Evolutionary conservation across 768 basidiomycete genomes (phyloP), one percentile per base, ranked within the genome.

Genomic region (Boletus sp.): DNA sequence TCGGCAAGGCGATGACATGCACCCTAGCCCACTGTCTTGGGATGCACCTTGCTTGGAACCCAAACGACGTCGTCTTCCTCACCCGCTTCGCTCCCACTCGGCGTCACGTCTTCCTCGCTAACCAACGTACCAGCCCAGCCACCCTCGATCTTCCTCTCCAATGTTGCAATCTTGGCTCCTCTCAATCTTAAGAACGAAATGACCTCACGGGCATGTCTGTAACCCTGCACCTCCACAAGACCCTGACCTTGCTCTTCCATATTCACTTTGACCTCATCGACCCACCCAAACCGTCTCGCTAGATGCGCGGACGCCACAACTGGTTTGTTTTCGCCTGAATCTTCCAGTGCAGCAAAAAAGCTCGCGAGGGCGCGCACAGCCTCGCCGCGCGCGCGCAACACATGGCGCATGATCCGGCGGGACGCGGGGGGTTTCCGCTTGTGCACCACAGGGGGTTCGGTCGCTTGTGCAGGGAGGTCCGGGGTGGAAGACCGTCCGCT

Each of bases 351-450:
- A 34, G 82, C 79, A 54, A 96, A 83, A 67, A 91, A 86, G 48
- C 73, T 72, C 17, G 86, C 85, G 17, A 98, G 80, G 7, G 85
- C 83, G 55, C 84, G 83, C 34, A 86, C 81, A 15, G 93, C 93
- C 67, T 93, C 85, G 5, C 85, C 80, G n/a, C 95, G 86, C 25
- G 89, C 87, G 17, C 90, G 81, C 48, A 98, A 76, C 53, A 97
- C 89, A 71, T 97, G 92, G 19, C 91, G 88, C 62, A 98, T 85
- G 54, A 97, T 83, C 42, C 85, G 82, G 42, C 91, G 84, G 9
- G 91, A 87, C 10, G 92, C 87, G 2, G 93, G 85, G 23, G 81
- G 71, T 30, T 71, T 73, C 4, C 55, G 63, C 57, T 75, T 71
- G 23, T 52, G 38, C 37, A 50, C 38, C 23, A 68, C 55, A 10